Evolutionary conservation across 345 rosid species (phyloP).

Genomic region (Sonneratia caseolaris): DNA sequence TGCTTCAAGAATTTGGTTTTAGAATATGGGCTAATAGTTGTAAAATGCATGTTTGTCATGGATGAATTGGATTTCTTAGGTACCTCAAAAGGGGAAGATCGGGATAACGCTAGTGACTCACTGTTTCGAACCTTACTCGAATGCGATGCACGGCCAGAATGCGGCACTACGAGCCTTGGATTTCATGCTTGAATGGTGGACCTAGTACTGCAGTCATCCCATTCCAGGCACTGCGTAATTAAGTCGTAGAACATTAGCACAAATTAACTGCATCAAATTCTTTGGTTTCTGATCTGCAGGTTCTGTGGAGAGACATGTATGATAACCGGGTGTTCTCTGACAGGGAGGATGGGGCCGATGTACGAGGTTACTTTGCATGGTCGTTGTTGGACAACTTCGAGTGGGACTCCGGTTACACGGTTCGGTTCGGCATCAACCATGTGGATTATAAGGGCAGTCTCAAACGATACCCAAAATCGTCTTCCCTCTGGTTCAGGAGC

Average conservation of each 20-base stretch:
- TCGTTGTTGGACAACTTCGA: constrained; percentile 53
- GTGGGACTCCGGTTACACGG: constrained; percentile 45
- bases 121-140: constrained; percentile 8
- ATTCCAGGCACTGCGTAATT: constrained; percentile 8
- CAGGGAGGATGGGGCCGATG: constrained; percentile 46
- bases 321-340: background rate
- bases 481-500: constrained; percentile 49
- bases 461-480: constrained; percentile 43
- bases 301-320: background rate
- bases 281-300: no score
- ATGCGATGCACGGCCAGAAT: background rate
- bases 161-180: constrained; percentile 9
- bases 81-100: constrained; percentile 11
- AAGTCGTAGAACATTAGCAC: no score
- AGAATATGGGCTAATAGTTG: no score
- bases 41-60: background rate
- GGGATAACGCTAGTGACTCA: constrained; percentile 3
- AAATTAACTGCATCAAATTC: no score
- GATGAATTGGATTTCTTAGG: constrained; percentile 1
- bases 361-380: constrained; percentile 51
- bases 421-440: constrained; percentile 38
- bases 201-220: background rate
- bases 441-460: constrained; percentile 41
- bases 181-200: constrained; percentile 12
- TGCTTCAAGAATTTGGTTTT: background rate